phyloP scores from a whole-genome alignment of 129 eudicot genomes.

The Arctium lappa region DNA sequence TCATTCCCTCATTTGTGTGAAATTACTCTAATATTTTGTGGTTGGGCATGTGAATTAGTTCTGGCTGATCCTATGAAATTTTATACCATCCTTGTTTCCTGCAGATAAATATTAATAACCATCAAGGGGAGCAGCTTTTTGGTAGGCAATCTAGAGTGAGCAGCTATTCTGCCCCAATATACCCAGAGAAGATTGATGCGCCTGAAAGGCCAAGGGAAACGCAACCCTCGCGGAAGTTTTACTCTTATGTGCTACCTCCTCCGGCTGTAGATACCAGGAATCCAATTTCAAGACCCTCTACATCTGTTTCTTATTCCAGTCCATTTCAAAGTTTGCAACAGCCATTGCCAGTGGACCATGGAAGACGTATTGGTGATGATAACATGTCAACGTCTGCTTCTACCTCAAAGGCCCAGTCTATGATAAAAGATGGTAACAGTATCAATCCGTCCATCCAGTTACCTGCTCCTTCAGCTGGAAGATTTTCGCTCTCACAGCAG shows the following conservation, averaged over 20 bases:
- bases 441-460: conserved; percentile 45
- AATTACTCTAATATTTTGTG: neutral
- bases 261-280: conserved; percentile 60
- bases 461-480: conserved; percentile 56
- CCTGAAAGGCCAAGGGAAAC: conserved; percentile 55
- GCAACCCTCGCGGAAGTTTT: conserved; percentile 49
- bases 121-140: conserved; percentile 40
- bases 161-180: conserved; percentile 77
- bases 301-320: conserved; percentile 39
- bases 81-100: conserved; percentile 10
- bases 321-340: conserved; percentile 43
- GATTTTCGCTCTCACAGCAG: conserved; percentile 32
- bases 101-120: conserved; percentile 44
- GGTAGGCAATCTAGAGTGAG: conserved; percentile 52
- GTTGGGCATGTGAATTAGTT: neutral
- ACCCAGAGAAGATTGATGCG: conserved; percentile 59
- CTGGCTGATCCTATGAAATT: neutral
- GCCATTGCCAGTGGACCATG: conserved; percentile 42
- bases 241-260: conserved; percentile 73
- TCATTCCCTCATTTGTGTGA: neutral
- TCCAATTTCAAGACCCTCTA: conserved; percentile 37
- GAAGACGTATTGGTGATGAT: conserved; percentile 35
- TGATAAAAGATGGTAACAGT: conserved; percentile 22
- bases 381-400: conserved; percentile 21
- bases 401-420: conserved; percentile 30